A percentile compares a stretch with the other conserved stretches of the same genome.
Evolutionary conservation across 495 filamentous ascomycete species (phyloP).

Genomic region (Trichoderma orchidacearum): DNA sequence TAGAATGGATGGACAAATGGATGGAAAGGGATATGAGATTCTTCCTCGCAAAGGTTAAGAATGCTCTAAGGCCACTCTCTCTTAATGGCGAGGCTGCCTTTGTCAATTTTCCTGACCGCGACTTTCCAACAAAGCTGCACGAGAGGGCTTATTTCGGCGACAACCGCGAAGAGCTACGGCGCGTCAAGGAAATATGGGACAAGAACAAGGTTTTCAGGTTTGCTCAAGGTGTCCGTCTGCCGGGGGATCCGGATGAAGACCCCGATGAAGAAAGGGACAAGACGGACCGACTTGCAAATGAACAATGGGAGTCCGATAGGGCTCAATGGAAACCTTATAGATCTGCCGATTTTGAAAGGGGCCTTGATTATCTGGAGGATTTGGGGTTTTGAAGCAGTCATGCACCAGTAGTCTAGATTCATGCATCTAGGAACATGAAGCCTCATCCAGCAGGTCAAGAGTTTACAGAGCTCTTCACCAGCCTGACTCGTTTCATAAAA

Average conservation of each 20-base stretch:
- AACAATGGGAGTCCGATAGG: conserved; percentile 6
- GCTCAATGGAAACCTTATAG: not conserved
- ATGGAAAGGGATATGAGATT: conserved; percentile 10
- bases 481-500: too few species aligned
- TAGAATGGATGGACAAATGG: conserved; percentile 18
- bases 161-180: not conserved
- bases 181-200: not conserved
- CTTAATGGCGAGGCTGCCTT: not conserved
- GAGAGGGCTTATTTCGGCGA: not conserved
- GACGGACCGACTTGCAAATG: conserved; percentile 4
- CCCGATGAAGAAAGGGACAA: not conserved
- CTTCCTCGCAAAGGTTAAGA: conserved; percentile 9
- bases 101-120: not conserved
- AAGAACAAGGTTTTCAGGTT: not conserved
- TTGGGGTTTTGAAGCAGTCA: not conserved
- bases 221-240: conserved; percentile 6
- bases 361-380: not conserved
- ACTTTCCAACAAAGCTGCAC: not conserved
- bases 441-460: too few species aligned
- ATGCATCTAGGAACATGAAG: too few species aligned
- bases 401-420: too few species aligned
- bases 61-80: conserved; percentile 4
- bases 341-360: not conserved
- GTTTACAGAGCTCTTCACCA: too few species aligned
- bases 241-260: not conserved